phyloP scores from a whole-genome alignment of 768 basidiomycete genomes.

The Kwoniella mangroviensis region DNA sequence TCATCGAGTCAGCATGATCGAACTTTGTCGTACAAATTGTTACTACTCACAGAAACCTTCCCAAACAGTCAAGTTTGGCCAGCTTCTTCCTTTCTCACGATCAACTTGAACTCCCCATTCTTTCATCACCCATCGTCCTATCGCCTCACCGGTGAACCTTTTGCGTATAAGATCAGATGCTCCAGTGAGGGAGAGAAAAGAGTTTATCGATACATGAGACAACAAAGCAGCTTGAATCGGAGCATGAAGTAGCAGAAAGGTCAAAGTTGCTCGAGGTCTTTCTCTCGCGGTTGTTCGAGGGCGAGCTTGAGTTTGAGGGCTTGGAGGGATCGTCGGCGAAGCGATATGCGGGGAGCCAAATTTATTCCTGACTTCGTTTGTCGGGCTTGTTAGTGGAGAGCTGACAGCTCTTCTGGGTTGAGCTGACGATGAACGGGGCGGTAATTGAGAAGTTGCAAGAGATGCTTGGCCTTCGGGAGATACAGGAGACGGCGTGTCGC shows the following conservation, averaged over 20 bases:
- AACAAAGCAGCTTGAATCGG: conserved; percentile 41
- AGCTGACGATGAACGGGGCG: conserved; percentile 21
- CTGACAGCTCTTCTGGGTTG: conserved; percentile 18
- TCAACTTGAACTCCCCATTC: conserved; percentile 51
- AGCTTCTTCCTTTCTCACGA: conserved; percentile 37
- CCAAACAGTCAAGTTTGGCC: conserved; percentile 57
- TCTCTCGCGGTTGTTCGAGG: not conserved
- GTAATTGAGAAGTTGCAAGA: conserved; percentile 19
- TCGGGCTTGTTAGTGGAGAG: conserved; percentile 25
- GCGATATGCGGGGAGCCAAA: too few species aligned
- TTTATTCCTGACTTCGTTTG: too few species aligned
- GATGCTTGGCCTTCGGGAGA: not conserved
- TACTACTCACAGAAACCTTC: conserved; percentile 55
- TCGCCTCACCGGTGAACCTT: conserved; percentile 51
- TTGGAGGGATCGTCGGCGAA: not conserved
- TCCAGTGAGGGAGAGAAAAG: conserved; percentile 49
- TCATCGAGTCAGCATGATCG: not conserved
- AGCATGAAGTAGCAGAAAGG: conserved; percentile 32
- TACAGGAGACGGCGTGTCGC: not conserved
- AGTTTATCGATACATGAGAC: conserved; percentile 47
- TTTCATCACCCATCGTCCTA: conserved; percentile 51
- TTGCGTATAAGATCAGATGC: conserved; percentile 39
- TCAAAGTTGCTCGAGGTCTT: conserved; percentile 19
- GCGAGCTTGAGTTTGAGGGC: not conserved
- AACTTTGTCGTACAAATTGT: not conserved